Evolutionary conservation across 345 rosid species (phyloP), one percentile per base, ranked within the genome.

Genomic region (Pseudoturritis turrita): DNA sequence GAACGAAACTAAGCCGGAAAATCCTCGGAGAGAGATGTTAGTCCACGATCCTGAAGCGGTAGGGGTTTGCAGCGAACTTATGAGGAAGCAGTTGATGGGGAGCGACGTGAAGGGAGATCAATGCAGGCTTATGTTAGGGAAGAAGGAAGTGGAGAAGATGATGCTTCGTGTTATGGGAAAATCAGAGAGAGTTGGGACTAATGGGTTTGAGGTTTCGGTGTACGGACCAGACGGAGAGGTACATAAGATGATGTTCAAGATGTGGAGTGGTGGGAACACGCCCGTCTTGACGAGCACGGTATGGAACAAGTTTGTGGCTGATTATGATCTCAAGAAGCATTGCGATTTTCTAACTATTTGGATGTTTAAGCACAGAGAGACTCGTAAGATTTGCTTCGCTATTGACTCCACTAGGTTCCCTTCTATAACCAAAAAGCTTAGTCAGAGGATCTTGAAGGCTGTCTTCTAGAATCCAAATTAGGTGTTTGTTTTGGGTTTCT

Each of bases 321-420:
- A 11, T 6, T 14, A 46, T 36, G 12, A 10, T 4, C 47, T 70
- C 37, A 17, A 1, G 4, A 3, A n/a, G 17, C 25, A 46, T 35
- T 59, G 21, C 6, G 49, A 49, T 23, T 70, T 70, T 58, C 23
- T 70, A 31, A 70, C 47, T 15, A 5, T 57, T 23, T 59, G 74
- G 74, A 59, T 70, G 67, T 59, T 58, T 59, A 59, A 0, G 28
- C 74, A 70, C 15, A 25, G 5, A 47, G 9, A 0, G 7, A 36
- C 40, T 59, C 3, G 4, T 11, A 2, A 47, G 50, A 22, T 58
- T 59, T 70, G 67, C 59, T 70, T 70, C 2, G 74, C 58, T 37
- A 49, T 70, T 35, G n/a, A 46, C 10, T 4, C 1, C 53, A n/a
- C 10, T 17, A 13, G 45, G 35, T 15, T 29, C 56, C 4, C 6